These are phyloP conservation scores for Apodospora peruviana DNA, from an alignment of 495 filamentous ascomycete genomes.

Conservation along the genomic window DNA sequence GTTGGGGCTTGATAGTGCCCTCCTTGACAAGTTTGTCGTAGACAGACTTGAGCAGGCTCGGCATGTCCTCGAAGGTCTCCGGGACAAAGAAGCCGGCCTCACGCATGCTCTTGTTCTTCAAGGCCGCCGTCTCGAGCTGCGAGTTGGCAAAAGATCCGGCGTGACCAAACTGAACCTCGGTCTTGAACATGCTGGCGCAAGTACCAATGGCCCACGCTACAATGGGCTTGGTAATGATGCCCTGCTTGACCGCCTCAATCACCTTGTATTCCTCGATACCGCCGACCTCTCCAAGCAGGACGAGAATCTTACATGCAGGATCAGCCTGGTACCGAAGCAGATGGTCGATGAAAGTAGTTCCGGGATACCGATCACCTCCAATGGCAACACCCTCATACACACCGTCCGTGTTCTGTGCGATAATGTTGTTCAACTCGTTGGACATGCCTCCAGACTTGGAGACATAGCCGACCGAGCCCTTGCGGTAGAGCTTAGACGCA, in stretches of 20 bases:
- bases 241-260: slow-evolving; percentile 93
- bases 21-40: slow-evolving; percentile 80
- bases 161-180: slow-evolving; percentile 98
- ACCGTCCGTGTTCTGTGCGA: slow-evolving; percentile 90
- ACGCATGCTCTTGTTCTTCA: slow-evolving; percentile 94
- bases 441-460: slow-evolving; percentile 99
- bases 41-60: slow-evolving; percentile 63
- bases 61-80: slow-evolving; percentile 95
- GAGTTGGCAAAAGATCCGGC: slow-evolving; percentile 98
- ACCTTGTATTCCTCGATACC: slow-evolving; percentile 99
- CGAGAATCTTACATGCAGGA: slow-evolving; percentile 92
- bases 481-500: slow-evolving; percentile 98
- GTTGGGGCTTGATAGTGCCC: slow-evolving; percentile 74
- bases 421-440: slow-evolving; percentile 99
- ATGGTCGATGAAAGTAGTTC: slow-evolving; percentile 99
- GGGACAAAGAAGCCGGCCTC: slow-evolving; percentile 91
- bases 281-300: slow-evolving; percentile 96
- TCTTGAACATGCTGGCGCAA: slow-evolving; percentile 99
- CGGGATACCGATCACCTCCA: slow-evolving; percentile 96
- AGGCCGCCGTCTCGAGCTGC: slow-evolving; percentile 90
- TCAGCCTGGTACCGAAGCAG: slow-evolving; percentile 91
- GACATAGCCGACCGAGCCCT: slow-evolving; percentile 96
- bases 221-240: slow-evolving; percentile 93
- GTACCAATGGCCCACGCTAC: slow-evolving; percentile 99
- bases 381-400: slow-evolving; percentile 99